phyloP scores from a whole-genome alignment of 345 rosid genomes.

The Salix brachista region DNA sequence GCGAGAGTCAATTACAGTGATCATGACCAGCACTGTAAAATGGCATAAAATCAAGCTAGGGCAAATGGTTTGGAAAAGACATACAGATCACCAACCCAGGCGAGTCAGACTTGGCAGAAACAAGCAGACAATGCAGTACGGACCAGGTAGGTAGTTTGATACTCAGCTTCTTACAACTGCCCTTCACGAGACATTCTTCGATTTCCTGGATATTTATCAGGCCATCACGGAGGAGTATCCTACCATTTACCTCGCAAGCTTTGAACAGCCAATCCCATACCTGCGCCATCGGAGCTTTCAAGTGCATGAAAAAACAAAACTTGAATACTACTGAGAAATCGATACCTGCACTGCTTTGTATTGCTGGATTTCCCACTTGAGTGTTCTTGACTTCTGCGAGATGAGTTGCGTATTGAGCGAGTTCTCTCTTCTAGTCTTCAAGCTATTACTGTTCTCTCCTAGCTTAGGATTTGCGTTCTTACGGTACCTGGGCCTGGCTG shows the following conservation, averaged over 20 bases:
- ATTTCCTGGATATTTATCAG: constrained; percentile 58
- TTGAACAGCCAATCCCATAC: constrained; percentile 92
- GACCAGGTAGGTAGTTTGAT: constrained; percentile 72
- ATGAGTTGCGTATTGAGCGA: constrained; percentile 38
- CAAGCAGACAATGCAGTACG: constrained; percentile 61
- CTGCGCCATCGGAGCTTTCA: constrained; percentile 29
- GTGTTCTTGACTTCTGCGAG: constrained; percentile 51
- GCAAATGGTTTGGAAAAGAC: constrained; percentile 21
- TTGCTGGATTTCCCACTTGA: constrained; percentile 52
- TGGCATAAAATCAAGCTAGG: background rate
- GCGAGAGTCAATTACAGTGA: constrained; percentile 3
- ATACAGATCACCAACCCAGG: constrained; percentile 63
- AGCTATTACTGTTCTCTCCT: constrained; percentile 34
- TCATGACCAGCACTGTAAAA: background rate
- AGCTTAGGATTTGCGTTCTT: constrained; percentile 26
- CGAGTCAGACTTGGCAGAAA: constrained; percentile 61
- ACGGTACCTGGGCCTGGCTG: constrained; percentile 78
- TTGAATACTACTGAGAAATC: background rate
- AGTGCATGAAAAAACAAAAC: background rate
- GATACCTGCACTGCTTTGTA: constrained; percentile 66
- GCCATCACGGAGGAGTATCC: constrained; percentile 57
- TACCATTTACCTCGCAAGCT: constrained; percentile 74
- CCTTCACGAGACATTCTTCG: constrained; percentile 55
- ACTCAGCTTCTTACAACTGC: constrained; percentile 51
- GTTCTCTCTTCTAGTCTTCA: constrained; percentile 42